phyloP scores from a whole-genome alignment of 2,329 filamentous ascomycete genomes.

The Acrocalymma vagum region DNA sequence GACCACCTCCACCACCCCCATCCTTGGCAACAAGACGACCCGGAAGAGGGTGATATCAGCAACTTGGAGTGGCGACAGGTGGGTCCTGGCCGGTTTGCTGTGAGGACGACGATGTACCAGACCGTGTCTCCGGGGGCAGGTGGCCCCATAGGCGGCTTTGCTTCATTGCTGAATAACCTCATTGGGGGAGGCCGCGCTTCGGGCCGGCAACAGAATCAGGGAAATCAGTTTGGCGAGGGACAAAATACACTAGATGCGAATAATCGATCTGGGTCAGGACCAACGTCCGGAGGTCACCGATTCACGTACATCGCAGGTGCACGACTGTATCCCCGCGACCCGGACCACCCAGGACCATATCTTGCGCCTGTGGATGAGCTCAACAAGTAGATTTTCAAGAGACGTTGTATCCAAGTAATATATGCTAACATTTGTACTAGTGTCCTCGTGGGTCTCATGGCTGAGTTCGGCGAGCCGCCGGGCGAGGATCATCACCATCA shows the following conservation, averaged over 20 bases:
- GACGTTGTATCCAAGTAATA: conserved; percentile 30
- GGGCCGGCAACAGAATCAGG: conserved; percentile 19
- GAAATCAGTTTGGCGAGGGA: conserved; percentile 18
- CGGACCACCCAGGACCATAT: conserved; percentile 58
- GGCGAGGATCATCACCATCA: conserved; percentile 15
- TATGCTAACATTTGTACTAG: conserved; percentile 30
- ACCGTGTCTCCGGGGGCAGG: conserved; percentile 37
- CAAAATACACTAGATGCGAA: conserved; percentile 27
- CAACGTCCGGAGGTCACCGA: conserved; percentile 23
- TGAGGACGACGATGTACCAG: conserved; percentile 45
- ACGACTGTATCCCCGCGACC: conserved; percentile 60
- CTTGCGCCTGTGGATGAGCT: conserved; percentile 58
- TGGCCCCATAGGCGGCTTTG: conserved; percentile 51
- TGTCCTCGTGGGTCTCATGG: conserved; percentile 44
- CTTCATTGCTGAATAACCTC: conserved; percentile 57
- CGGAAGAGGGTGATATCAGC: conserved; percentile 59
- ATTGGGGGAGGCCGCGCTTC: too few species aligned
- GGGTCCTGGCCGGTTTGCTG: conserved; percentile 43
- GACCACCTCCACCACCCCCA: conserved; percentile 57
- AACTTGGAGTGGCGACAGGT: conserved; percentile 53
- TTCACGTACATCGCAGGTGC: conserved; percentile 44
- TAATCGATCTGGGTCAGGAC: conserved; percentile 18
- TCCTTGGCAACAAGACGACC: conserved; percentile 59
- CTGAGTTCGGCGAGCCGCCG: conserved; percentile 41
- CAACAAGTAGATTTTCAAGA: too few species aligned